Base-by-base conservation (phyloP, 306 rosid species). In the Dryas drummondii region DNA sequence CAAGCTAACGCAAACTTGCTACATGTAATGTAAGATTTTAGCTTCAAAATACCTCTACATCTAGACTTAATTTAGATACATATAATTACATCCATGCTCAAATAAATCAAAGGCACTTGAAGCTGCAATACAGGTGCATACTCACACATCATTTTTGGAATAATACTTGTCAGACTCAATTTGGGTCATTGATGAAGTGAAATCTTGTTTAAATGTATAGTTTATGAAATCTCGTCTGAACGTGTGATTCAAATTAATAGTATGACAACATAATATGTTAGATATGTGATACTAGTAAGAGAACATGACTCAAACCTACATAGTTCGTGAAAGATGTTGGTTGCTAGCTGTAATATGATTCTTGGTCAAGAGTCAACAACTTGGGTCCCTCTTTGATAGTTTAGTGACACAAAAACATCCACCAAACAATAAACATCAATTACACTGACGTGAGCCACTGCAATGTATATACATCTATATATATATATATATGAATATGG, bases 361-460 rank as follows among this genome's bases (percentile, higher is more conserved):
- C 7, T 1, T 32, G 37, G 1, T 32, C 37, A 32, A 32, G 0
- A 69, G 71, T 72, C 78, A 81, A 71, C 81, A 71, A 63, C 22
- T 71, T 66, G 12, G 45, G 15, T 70, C 46, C 61, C 40, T 7
- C 10, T 2, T 68, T 13, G 16, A 27, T n/a, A 56, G 62, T 53
- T 78, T 32, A 47, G 66, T 82, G 74, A 57, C 60, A 52, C 53
- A 71, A 72, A 79, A 84, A 81, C 85, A 87, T 81, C 85, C 80
- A 82, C 83, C 79, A 73, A 78, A 73, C 83, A 88, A 66, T 68
- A 64, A 41, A 15, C 6, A 16, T 15, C 11, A 14, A 1, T 45
- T 49, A 17, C 61, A 70, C 17, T 53, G 57, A 13, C 68, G 47
- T 9, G 6, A 66, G 72, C 58, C 73, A 83, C 64, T 64, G 68